phyloP scores from a whole-genome alignment of 2,329 filamentous ascomycete genomes.

The Pyrenochaeta sp. region DNA sequence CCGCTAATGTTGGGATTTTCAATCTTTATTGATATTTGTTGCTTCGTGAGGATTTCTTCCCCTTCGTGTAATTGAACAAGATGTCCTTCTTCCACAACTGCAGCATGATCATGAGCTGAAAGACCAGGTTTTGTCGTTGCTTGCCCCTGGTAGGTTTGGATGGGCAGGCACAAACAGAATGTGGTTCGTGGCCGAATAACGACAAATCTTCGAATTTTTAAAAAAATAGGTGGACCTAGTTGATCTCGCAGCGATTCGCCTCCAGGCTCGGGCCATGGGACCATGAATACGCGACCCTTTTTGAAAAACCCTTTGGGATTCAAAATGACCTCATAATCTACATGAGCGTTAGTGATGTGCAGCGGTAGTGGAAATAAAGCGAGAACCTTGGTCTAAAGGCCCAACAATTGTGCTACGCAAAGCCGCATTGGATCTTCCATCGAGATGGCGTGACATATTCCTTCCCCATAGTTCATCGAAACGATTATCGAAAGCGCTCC shows the following conservation, averaged over 20 bases:
- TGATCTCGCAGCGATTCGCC: neutral
- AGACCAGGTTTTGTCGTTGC: slow-evolving; percentile 8
- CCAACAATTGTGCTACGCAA: neutral
- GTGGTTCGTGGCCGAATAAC: slow-evolving; percentile 5
- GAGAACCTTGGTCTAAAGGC: neutral
- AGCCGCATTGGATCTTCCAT: too few relatives aligned
- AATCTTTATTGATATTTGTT: slow-evolving; percentile 8
- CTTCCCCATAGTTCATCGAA: too few relatives aligned
- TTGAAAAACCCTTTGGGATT: slow-evolving; percentile 18
- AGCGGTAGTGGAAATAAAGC: neutral
- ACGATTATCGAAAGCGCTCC: too few relatives aligned
- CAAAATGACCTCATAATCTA: slow-evolving; percentile 4
- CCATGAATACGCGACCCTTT: slow-evolving; percentile 16
- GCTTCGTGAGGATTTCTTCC: slow-evolving; percentile 2
- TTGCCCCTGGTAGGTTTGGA: slow-evolving; percentile 7
- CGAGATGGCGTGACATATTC: too few relatives aligned
- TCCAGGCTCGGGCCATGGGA: slow-evolving; percentile 6
- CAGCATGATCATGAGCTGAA: slow-evolving; percentile 7
- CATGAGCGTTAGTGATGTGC: neutral
- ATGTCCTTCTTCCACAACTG: slow-evolving; percentile 2
- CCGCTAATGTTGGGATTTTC: slow-evolving; percentile 7
- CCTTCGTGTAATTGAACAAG: neutral
- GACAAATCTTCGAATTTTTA: slow-evolving; percentile 8
- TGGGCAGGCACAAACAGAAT: slow-evolving; percentile 7
- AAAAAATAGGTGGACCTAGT: neutral